phyloP scores from a whole-genome alignment of 1,139 yeast genomes.

The Scheffersomyces cryptocercus region DNA sequence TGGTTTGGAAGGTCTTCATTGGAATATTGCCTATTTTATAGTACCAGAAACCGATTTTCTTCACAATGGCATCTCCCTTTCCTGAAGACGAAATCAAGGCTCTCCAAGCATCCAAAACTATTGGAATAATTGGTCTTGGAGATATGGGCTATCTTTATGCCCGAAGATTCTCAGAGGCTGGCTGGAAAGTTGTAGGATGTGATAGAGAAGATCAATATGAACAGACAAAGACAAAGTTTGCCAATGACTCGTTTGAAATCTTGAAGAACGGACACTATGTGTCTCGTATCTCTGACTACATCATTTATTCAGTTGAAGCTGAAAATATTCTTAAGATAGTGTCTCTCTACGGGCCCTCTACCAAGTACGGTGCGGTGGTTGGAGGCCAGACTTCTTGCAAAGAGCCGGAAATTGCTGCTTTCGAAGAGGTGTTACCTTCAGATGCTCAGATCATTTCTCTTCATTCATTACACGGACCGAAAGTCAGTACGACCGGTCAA shows the following conservation, averaged over 20 bases:
- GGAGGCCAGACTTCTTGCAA: slow-evolving; percentile 99
- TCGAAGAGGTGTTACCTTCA: slow-evolving; percentile 68
- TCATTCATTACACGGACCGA: slow-evolving; percentile 95
- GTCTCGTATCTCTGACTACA: slow-evolving; percentile 75
- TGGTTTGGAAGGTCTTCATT: too few relatives aligned
- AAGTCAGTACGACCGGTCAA: slow-evolving; percentile 84
- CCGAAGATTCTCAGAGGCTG: slow-evolving; percentile 69
- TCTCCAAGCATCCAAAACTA: slow-evolving; percentile 37
- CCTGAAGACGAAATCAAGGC: slow-evolving; percentile 24
- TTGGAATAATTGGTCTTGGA: slow-evolving; percentile 94
- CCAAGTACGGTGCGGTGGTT: slow-evolving; percentile 84
- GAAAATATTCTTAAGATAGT: slow-evolving; percentile 77
- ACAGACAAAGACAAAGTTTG: slow-evolving; percentile 41
- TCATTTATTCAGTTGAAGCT: slow-evolving; percentile 89
- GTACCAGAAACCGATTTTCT: neutral
- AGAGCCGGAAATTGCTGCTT: slow-evolving; percentile 84
- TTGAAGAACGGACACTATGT: slow-evolving; percentile 79
- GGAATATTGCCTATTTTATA: too few relatives aligned
- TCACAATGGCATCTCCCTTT: slow-evolving; percentile 49
- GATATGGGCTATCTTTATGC: slow-evolving; percentile 96
- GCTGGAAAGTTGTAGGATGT: slow-evolving; percentile 91
- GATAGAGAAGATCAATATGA: slow-evolving; percentile 73
- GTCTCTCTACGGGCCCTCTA: slow-evolving; percentile 74
- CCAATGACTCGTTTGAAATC: slow-evolving; percentile 51
- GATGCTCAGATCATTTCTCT: slow-evolving; percentile 84